Evolutionary conservation across 257 asterid species (phyloP).

Genomic region (Eucommia ulmoides): DNA sequence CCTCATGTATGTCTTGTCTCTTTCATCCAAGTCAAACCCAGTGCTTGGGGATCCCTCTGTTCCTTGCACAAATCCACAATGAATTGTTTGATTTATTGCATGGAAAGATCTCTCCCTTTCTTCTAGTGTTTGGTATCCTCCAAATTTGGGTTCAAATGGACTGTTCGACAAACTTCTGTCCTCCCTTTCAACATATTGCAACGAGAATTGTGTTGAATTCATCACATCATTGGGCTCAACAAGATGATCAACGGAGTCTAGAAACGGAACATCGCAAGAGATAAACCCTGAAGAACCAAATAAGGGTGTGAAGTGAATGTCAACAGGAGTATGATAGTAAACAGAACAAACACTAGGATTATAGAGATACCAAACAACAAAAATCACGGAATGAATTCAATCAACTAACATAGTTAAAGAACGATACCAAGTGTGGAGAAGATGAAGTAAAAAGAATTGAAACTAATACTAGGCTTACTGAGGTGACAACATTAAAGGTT

Average conservation of each 20-base stretch:
- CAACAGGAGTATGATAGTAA: background rate
- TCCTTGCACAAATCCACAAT: conserved; percentile 78
- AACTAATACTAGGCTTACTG: too few relatives aligned
- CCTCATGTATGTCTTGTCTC: conserved; percentile 49
- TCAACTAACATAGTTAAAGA: too few relatives aligned
- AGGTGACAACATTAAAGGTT: too few relatives aligned
- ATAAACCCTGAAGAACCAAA: conserved; percentile 40
- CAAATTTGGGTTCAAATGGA: conserved; percentile 47
- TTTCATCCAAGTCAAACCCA: conserved; percentile 73
- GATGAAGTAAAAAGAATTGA: too few relatives aligned
- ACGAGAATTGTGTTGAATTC: conserved; percentile 55
- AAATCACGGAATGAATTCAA: too few relatives aligned
- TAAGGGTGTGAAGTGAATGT: background rate
- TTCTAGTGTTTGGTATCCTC: conserved; percentile 69
- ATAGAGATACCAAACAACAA: too few relatives aligned
- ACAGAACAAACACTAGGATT: background rate
- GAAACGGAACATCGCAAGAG: conserved; percentile 67
- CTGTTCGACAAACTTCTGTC: conserved; percentile 17
- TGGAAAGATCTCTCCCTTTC: conserved; percentile 66
- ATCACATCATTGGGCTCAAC: conserved; percentile 55
- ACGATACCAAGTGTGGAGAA: too few relatives aligned
- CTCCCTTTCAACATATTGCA: conserved; percentile 61
- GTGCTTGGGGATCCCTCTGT: conserved; percentile 41
- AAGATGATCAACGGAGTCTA: conserved; percentile 49
- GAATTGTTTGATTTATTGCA: conserved; percentile 63